Percentiles rank a stretch among this genome's conserved stretches.
Evolutionary conservation across 1,284 basidiomycete species (phyloP).

Genomic region (Meira miltonrushii): DNA sequence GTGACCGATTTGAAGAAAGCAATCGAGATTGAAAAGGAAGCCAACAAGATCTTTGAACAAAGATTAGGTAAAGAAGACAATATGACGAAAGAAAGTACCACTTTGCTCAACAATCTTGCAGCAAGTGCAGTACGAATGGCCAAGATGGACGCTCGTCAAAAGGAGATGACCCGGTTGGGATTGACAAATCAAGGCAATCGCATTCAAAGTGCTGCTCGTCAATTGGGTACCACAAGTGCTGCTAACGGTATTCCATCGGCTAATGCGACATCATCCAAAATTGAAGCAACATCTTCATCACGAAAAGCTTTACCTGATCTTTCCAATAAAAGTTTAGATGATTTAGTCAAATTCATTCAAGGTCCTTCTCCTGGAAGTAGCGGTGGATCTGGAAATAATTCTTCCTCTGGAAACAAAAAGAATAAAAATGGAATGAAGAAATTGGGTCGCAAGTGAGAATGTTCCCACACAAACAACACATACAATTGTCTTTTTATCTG

Average conservation of each 20-base stretch:
- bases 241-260: background rate
- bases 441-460: background rate
- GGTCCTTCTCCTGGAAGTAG: slow-evolving; percentile 13
- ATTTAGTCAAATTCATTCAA: slow-evolving; percentile 45
- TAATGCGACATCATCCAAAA: slow-evolving; percentile 13
- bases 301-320: background rate
- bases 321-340: slow-evolving; percentile 34
- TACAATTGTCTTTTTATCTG: too few species aligned
- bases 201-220: background rate
- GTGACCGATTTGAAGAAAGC: slow-evolving; percentile 46
- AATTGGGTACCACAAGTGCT: background rate
- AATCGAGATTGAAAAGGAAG: slow-evolving; percentile 45
- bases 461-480: too few species aligned
- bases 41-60: slow-evolving; percentile 43
- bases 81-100: slow-evolving; percentile 45
- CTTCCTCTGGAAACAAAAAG: slow-evolving; percentile 7
- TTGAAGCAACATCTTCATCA: slow-evolving; percentile 7
- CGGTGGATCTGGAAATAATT: background rate
- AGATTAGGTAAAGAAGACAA: slow-evolving; percentile 48
- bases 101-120: slow-evolving; percentile 44
- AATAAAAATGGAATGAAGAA: slow-evolving; percentile 8
- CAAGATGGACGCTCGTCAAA: slow-evolving; percentile 40
- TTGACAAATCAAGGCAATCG: slow-evolving; percentile 6
- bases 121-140: slow-evolving; percentile 45
- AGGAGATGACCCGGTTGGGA: slow-evolving; percentile 9